Percentiles rank a stretch among this genome's conserved stretches.
These are phyloP conservation scores for Paramecium sonneborni DNA, from an alignment of 73 alveolate species.

Conservation along the genomic window DNA sequence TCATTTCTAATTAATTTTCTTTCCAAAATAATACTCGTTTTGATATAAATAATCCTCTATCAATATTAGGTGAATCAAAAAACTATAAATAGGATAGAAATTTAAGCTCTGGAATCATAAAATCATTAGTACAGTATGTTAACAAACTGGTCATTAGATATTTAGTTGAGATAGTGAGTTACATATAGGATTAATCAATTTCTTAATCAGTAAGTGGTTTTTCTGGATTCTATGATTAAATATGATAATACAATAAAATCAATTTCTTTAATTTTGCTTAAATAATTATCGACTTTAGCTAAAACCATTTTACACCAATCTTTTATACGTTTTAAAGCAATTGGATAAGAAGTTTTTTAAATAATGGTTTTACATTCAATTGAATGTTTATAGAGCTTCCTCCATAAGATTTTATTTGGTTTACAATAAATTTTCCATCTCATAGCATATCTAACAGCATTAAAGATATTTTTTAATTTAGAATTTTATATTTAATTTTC, in stretches of 20 bases:
- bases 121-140: slow-evolving; percentile 30
- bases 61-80: slow-evolving; percentile 8
- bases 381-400: background rate
- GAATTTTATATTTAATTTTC: background rate
- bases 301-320: slow-evolving; percentile 44
- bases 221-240: background rate
- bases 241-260: slow-evolving; percentile 7
- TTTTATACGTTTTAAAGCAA: background rate
- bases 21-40: slow-evolving; percentile 46
- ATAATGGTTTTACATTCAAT: background rate
- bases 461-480: background rate
- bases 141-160: slow-evolving; percentile 17
- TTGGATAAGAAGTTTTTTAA: background rate
- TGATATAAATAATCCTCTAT: slow-evolving; percentile 47
- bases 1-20: slow-evolving; percentile 9
- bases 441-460: background rate
- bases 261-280: slow-evolving; percentile 9
- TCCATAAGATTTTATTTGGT: slow-evolving; percentile 24
- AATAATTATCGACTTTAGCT: slow-evolving; percentile 33
- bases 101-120: slow-evolving; percentile 34
- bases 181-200: slow-evolving; percentile 17
- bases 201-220: background rate
- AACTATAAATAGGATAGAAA: background rate
- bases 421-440: slow-evolving; percentile 46
- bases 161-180: slow-evolving; percentile 9